Percentiles rank a stretch among this genome's conserved stretches.
phyloP scores from a whole-genome alignment of 2,329 filamentous ascomycete genomes.

The Emmonsiellopsis sp. region DNA sequence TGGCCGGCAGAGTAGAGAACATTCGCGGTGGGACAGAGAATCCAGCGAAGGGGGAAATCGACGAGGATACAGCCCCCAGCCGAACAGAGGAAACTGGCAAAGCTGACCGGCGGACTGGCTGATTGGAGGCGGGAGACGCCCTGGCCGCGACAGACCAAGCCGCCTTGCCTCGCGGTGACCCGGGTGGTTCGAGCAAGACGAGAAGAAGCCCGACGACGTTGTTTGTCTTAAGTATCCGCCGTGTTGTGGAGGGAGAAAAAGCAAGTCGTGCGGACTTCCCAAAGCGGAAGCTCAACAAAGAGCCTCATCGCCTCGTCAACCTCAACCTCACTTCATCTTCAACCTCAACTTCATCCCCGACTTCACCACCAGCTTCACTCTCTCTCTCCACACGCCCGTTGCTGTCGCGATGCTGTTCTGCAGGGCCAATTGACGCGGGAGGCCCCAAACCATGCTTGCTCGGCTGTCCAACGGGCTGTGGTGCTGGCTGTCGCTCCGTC shows the following conservation, averaged over 20 bases:
- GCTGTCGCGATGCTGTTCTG: background rate
- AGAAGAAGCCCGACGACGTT: no score
- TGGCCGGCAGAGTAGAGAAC: background rate
- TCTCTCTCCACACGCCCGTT: background rate
- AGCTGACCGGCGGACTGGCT: background rate
- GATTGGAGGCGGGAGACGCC: background rate
- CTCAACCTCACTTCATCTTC: background rate
- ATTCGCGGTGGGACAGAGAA: background rate
- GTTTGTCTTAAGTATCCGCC: no score
- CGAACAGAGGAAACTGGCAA: background rate
- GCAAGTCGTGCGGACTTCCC: background rate
- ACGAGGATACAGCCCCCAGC: background rate
- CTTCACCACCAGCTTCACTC: background rate
- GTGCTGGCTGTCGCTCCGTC: conserved; percentile 13
- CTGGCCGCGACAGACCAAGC: no score
- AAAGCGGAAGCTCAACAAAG: conserved; percentile 2
- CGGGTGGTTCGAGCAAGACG: no score
- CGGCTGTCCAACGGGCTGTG: conserved; percentile 7
- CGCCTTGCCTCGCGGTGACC: no score
- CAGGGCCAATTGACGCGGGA: conserved; percentile 1
- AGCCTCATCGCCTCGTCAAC: background rate
- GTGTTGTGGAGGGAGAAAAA: background rate
- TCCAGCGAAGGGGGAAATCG: background rate
- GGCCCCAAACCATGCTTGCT: conserved; percentile 2
- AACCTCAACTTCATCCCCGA: background rate